These are phyloP conservation scores for Ogataea neopini DNA, from an alignment of 805 yeast genomes.

Conservation along the genomic window DNA sequence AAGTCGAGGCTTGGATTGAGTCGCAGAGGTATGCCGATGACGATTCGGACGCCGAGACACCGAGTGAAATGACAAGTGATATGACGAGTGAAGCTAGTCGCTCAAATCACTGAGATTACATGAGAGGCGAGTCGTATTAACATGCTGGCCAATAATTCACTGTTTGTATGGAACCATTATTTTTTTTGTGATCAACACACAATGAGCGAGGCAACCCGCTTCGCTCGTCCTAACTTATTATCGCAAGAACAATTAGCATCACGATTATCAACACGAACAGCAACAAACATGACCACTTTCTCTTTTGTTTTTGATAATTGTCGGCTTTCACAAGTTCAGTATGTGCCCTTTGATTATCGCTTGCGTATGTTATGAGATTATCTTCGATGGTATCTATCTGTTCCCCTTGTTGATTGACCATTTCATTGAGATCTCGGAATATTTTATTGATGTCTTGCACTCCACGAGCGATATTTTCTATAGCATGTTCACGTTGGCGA, in stretches of 20 bases:
- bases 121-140: too few species aligned
- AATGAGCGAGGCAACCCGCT: too few species aligned
- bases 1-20: constrained; percentile 12
- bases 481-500: constrained; percentile 72
- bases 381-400: constrained; percentile 84
- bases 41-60: not conserved
- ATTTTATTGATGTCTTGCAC: constrained; percentile 84
- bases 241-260: constrained; percentile 58
- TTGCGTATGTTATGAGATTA: constrained; percentile 63
- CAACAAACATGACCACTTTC: constrained; percentile 73
- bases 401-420: constrained; percentile 83
- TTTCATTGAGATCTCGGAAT: constrained; percentile 73
- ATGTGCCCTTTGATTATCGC: constrained; percentile 68
- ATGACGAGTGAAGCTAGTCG: too few species aligned
- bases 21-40: constrained; percentile 1
- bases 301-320: constrained; percentile 64
- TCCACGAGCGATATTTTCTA: constrained; percentile 70
- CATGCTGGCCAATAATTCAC: too few species aligned
- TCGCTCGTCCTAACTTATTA: constrained; percentile 45
- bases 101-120: too few species aligned
- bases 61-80: too few species aligned
- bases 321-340: constrained; percentile 74
- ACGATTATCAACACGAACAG: constrained; percentile 59
- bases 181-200: too few species aligned
- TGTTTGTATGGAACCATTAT: too few species aligned